These are phyloP conservation scores for Mycena kentingensis DNA, from an alignment of 768 basidiomycete genomes.

Conservation along the genomic window DNA sequence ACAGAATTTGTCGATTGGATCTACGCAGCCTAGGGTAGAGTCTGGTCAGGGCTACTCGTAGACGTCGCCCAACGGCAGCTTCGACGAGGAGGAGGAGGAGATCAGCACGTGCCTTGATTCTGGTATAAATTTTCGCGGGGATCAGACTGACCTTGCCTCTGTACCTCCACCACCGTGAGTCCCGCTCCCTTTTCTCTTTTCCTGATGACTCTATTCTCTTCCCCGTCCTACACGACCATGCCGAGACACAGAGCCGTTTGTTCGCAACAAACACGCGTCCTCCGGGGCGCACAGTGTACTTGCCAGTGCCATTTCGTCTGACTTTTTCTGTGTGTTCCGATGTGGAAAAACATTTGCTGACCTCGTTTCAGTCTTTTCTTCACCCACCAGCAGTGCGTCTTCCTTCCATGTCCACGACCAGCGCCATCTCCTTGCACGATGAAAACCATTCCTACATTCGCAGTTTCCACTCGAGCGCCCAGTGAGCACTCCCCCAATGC, in stretches of 20 bases:
- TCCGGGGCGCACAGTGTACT: constrained; percentile 70
- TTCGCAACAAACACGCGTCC: constrained; percentile 74
- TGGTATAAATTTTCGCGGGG: too few relatives aligned
- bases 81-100: too few relatives aligned
- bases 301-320: constrained; percentile 91
- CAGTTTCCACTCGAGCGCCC: constrained; percentile 84
- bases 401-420: constrained; percentile 2
- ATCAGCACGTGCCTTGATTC: too few relatives aligned
- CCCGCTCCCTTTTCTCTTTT: constrained; percentile 13
- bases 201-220: constrained; percentile 84
- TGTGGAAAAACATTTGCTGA: constrained; percentile 12
- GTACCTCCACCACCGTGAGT: constrained; percentile 21
- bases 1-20: too few relatives aligned
- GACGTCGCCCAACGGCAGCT: too few relatives aligned
- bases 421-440: constrained; percentile 41
- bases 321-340: constrained; percentile 30
- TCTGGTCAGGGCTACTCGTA: too few relatives aligned
- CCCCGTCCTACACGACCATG: constrained; percentile 92
- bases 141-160: too few relatives aligned
- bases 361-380: neutral
- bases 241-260: constrained; percentile 77
- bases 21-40: too few relatives aligned
- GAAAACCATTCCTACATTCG: constrained; percentile 73
- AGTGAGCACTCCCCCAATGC: constrained; percentile 73
- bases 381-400: constrained; percentile 28